Percentiles rank a stretch among this genome's conserved stretches.
Evolutionary conservation across 1,284 basidiomycete genomes (phyloP).

Genomic region (Cerioporus squamosus): DNA sequence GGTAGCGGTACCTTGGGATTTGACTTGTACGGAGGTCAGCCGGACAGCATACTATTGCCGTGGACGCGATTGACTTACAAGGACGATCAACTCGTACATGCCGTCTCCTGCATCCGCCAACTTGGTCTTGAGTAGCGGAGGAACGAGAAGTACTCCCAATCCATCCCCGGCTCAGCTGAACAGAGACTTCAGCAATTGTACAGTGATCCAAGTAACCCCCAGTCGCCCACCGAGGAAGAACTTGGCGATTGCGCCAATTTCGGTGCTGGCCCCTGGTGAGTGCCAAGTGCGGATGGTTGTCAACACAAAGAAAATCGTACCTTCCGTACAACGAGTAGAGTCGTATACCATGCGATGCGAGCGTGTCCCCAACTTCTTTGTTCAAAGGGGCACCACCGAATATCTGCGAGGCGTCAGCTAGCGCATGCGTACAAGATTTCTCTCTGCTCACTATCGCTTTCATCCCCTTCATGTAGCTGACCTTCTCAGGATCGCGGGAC

Average conservation of each 20-base stretch:
- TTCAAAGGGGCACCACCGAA: slow-evolving; percentile 10
- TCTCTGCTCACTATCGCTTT: too few relatives aligned
- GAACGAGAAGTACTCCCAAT: slow-evolving; percentile 28
- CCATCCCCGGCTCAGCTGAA: slow-evolving; percentile 19
- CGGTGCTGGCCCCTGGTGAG: slow-evolving; percentile 20
- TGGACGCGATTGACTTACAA: slow-evolving; percentile 19
- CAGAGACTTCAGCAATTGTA: not conserved
- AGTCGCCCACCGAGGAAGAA: slow-evolving; percentile 16
- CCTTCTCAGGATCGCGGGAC: slow-evolving; percentile 22
- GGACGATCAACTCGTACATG: slow-evolving; percentile 23
- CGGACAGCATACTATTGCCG: not conserved
- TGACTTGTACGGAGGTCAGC: not conserved
- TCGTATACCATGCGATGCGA: slow-evolving; percentile 1
- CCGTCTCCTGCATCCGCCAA: slow-evolving; percentile 24
- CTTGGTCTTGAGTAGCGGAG: not conserved
- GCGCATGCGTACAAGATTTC: too few relatives aligned
- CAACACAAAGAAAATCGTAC: not conserved
- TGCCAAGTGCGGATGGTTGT: not conserved
- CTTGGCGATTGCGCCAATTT: slow-evolving; percentile 20
- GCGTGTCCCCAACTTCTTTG: slow-evolving; percentile 2
- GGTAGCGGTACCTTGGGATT: slow-evolving; percentile 19
- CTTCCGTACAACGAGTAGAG: slow-evolving; percentile 3
- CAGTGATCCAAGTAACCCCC: not conserved
- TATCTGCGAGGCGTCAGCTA: too few relatives aligned
- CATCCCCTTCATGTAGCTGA: slow-evolving; percentile 21